Evolutionary conservation across 1,139 yeast genomes (phyloP), one percentile per base, ranked within the genome.

Genomic region (Wickerhamomyces sp.): DNA sequence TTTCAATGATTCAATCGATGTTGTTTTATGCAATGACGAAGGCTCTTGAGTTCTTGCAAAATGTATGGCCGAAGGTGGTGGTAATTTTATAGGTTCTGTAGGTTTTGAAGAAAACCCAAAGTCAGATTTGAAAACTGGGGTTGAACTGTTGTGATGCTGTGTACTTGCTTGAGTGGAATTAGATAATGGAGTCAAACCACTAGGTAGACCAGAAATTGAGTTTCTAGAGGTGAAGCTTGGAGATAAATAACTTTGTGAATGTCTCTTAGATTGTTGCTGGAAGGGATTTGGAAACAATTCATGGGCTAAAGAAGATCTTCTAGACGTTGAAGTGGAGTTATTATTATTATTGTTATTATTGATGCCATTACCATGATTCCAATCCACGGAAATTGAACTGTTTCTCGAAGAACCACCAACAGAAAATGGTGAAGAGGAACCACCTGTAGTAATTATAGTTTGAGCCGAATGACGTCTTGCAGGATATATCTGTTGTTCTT

Each of bases 381-480:
- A 49, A 28, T 51, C 54, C n/a, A 44, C 36, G 1, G 58, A 54
- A 21, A 53, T 42, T 5, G 56, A 54, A 15, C 54, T 46, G 33
- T 49, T 51, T 40, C 58, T 46, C 7, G 55, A 50, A 3, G 56
- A 52, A 2, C 51, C 51, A 20, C 47, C 45, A 25, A 48, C 42
- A 5, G 51, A 47, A 31, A 47, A 49, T 7, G 57, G 55, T 0
- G 55, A 47, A 1, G 55, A 44, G 3, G 51, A 50, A 22, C 39
- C 37, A 16, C 47, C 41, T 12, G 54, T 35, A 0, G 54, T 46
- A 17, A 49, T 18, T 13, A 52, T 53, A 1, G 54, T 53, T 31
- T 54, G 58, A 5, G 57, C 40, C 1, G 56, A 52, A 31, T 54
- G 58, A 30, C 58, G 47, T 43, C 58, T 49, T 6, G 38, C 30